phyloP scores from a whole-genome alignment of 2,329 filamentous ascomycete species.

The Diaporthe sp. region DNA sequence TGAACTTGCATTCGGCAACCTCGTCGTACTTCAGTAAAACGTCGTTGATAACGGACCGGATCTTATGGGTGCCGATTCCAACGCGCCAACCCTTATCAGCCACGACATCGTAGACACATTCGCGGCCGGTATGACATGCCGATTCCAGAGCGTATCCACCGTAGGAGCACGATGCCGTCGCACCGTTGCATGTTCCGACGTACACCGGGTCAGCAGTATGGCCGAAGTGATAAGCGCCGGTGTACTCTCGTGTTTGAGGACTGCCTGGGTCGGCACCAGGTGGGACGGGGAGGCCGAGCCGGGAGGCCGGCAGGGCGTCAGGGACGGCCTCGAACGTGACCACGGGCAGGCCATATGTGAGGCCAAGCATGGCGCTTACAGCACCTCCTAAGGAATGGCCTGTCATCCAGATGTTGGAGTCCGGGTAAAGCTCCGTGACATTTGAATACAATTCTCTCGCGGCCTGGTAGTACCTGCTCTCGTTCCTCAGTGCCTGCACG shows the following conservation, averaged over 20 bases:
- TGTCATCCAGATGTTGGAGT: conserved; percentile 87
- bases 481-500: conserved; percentile 77
- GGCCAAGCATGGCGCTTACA: conserved; percentile 86
- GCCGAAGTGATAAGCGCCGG: conserved; percentile 90
- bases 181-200: conserved; percentile 92
- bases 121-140: conserved; percentile 87
- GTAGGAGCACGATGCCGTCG: conserved; percentile 88
- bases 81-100: conserved; percentile 92
- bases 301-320: conserved; percentile 86
- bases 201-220: conserved; percentile 96
- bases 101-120: conserved; percentile 94
- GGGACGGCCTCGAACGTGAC: conserved; percentile 95
- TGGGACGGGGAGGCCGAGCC: conserved; percentile 87
- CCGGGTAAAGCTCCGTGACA: conserved; percentile 88
- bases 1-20: conserved; percentile 81
- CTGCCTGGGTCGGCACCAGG: conserved; percentile 80
- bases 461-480: conserved; percentile 92
- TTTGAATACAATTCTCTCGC: conserved; percentile 92
- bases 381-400: conserved; percentile 95
- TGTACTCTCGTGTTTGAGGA: conserved; percentile 78
- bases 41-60: conserved; percentile 87
- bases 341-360: conserved; percentile 92
- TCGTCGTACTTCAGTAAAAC: conserved; percentile 86
- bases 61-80: conserved; percentile 91
- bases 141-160: conserved; percentile 95